Base-by-base conservation (phyloP, 1,284 basidiomycete species). In the Ceratobasidium sp. region DNA sequence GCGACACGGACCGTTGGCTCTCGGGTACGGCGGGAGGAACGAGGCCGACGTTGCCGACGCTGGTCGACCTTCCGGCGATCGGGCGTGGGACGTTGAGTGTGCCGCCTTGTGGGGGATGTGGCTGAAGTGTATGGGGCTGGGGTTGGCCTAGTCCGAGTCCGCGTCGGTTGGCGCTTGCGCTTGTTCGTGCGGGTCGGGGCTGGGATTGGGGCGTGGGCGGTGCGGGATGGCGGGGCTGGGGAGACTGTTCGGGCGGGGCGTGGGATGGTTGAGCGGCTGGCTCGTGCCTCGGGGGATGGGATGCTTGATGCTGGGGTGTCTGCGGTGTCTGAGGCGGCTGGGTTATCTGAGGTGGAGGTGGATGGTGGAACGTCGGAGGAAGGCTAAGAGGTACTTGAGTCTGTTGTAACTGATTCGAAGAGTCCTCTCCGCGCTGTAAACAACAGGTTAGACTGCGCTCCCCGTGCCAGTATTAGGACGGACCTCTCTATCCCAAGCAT, bases 401-500 rank as follows among this genome's bases (percentile, higher is more conserved):
- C 31, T 53, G 62, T 13, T 35, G 54, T 20, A 38, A 54, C 8
- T 32, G 47, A 27, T 50, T 50, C 4, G 47, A 50, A 5, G 47
- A 29, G 22, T 50, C 47, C 15, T 25, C 47, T 50, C 47, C 47
- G 47, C 47, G 47, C 47, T 50, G 22, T 50, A 50, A 50, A 8
- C 17, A 50, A 50, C 22, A 5, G 22, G 22, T 50, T 27, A 50
- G 47, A 50, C 22, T 15, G 22, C 4, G 47, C 12, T 8, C 15
- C 3, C 15, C 22, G 29, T 25, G 22, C 6, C 12, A 50, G 22
- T 5, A 50, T 25, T 7, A 29, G 32, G 8, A 69, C 54, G 3
- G 8, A 91, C 89, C 78, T 88, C 86, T 72, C 86, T 85, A 75
- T 92, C 87, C 90, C 90, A 92, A 55, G 88, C 87, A 72, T 92